These are phyloP conservation scores for Quercus phellos DNA, from an alignment of 331 rosid genomes.

Conservation along the genomic window DNA sequence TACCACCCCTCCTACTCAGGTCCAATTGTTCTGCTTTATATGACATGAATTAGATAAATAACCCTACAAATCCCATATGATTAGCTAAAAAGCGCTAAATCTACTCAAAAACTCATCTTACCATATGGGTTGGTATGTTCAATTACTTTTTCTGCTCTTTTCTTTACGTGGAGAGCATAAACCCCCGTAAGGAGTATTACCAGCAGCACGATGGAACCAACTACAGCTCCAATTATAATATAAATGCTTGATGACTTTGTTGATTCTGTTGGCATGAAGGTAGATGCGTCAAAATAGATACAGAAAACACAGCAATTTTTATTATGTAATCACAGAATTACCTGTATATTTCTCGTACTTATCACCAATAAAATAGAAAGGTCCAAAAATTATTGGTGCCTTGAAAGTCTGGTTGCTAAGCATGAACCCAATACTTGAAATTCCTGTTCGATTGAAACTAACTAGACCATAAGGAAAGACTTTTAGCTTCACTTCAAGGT, in stretches of 20 bases:
- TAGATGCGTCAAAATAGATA: background rate
- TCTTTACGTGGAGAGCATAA: constrained; percentile 53
- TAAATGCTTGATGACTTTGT: constrained; percentile 29
- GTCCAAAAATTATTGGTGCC: constrained; percentile 42
- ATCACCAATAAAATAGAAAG: constrained; percentile 29
- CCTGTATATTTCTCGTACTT: constrained; percentile 23
- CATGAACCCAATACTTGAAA: constrained; percentile 31
- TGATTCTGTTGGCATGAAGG: constrained; percentile 10
- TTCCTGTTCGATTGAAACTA: constrained; percentile 38
- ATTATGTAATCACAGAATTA: background rate
- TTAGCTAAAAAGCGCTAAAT: background rate
- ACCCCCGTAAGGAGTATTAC: constrained; percentile 34
- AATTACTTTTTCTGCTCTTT: constrained; percentile 28
- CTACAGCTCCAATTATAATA: constrained; percentile 45
- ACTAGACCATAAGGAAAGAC: constrained; percentile 48
- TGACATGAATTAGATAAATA: constrained; percentile 8
- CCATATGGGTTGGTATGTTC: constrained; percentile 40
- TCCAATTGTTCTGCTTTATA: constrained; percentile 40
- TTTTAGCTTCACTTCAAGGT: constrained; percentile 33
- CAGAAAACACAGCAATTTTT: background rate
- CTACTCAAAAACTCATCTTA: constrained; percentile 14
- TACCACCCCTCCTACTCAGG: constrained; percentile 29
- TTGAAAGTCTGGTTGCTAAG: constrained; percentile 55
- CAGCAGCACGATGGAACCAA: constrained; percentile 41
- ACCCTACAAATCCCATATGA: background rate